Evolutionary conservation across 2,329 filamentous ascomycete species (phyloP).

Genomic region (Sporothrix schenckii): DNA sequence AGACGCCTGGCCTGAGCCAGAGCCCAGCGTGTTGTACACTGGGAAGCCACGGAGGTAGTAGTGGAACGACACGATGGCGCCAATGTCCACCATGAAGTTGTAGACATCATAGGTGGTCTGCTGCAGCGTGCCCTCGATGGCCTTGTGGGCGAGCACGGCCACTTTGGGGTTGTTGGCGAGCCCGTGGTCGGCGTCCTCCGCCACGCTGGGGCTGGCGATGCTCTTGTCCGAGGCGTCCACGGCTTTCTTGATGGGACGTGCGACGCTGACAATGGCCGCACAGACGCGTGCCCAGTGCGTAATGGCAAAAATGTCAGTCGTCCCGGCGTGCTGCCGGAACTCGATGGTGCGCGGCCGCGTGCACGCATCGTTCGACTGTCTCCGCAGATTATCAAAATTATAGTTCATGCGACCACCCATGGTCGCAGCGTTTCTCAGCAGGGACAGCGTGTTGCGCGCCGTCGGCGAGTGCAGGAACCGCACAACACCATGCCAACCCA

Average conservation of each 20-base stretch:
- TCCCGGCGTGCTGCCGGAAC: slow-evolving; percentile 31
- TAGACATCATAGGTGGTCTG: slow-evolving; percentile 20
- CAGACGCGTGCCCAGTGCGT: slow-evolving; percentile 23
- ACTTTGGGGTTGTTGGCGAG: background rate
- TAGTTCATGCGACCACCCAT: slow-evolving; percentile 1
- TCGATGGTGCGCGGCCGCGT: slow-evolving; percentile 18
- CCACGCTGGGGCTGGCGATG: background rate
- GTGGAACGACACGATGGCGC: background rate
- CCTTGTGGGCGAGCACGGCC: background rate
- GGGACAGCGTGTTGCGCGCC: background rate
- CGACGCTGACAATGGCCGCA: background rate
- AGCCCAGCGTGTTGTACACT: background rate
- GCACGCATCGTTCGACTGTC: background rate
- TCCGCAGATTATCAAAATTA: slow-evolving; percentile 29
- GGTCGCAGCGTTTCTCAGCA: background rate
- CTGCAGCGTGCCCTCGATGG: background rate
- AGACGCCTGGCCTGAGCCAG: background rate
- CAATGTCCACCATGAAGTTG: slow-evolving; percentile 25
- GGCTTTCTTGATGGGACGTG: background rate
- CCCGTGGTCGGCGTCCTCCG: background rate
- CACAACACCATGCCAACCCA: slow-evolving; percentile 20
- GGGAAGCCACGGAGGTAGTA: background rate
- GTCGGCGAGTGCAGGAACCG: background rate
- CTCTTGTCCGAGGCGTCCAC: background rate
- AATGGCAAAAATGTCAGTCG: slow-evolving; percentile 18